Conservation (phyloP, 208 protist genomes). For the Acanthamoeba royreba region DNA sequence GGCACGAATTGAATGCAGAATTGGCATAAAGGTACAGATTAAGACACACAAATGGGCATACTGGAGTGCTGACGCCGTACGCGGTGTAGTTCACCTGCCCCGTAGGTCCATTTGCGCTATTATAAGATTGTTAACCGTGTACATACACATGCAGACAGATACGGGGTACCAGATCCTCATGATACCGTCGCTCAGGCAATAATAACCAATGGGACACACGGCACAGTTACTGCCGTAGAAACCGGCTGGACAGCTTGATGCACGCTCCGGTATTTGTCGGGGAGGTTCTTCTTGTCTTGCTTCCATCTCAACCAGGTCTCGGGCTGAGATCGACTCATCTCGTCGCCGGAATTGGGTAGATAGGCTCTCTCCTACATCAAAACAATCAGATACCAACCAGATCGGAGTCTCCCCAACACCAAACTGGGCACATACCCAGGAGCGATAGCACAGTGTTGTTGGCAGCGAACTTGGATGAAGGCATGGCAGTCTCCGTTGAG, state of each 20-base stretch:
- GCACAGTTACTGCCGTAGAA: background rate
- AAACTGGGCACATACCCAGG: background rate
- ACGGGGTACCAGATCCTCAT: background rate
- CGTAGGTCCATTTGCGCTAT: background rate
- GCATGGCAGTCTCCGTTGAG: background rate
- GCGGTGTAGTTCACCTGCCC: background rate
- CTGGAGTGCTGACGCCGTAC: background rate
- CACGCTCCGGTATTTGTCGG: background rate
- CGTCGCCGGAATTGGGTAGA: background rate
- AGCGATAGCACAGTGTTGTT: background rate
- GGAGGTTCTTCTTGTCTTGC: background rate
- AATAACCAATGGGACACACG: background rate
- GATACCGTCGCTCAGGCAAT: constrained; percentile 7
- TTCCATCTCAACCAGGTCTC: background rate
- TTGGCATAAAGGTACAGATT: background rate
- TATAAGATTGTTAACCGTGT: background rate
- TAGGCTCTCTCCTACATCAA: background rate
- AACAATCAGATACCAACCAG: background rate
- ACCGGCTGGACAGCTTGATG: background rate
- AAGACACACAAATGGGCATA: background rate
- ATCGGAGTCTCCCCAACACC: background rate
- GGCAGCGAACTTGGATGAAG: background rate
- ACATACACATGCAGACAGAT: background rate
- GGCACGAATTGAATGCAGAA: background rate
- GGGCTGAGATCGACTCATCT: background rate